phyloP scores from a whole-genome alignment of 2,329 filamentous ascomycete genomes.

The Aspergillus quadricinctus region DNA sequence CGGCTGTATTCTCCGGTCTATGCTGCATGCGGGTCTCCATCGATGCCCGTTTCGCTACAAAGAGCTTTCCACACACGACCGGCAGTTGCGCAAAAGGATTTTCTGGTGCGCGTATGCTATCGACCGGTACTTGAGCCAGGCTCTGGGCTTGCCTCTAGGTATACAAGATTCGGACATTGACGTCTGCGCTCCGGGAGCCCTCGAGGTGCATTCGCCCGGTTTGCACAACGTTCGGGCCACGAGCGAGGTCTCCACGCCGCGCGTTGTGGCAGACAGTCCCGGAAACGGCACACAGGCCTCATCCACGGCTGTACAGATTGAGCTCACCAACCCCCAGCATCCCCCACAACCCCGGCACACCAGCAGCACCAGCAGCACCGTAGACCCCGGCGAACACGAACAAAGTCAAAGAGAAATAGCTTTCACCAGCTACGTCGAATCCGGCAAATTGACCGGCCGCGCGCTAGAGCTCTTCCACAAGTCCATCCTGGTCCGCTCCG shows the following conservation, averaged over 20 bases:
- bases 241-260: background rate
- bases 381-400: slow-evolving; percentile 7
- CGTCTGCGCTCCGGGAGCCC: slow-evolving; percentile 44
- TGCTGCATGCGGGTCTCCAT: slow-evolving; percentile 50
- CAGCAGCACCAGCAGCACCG: too few species aligned
- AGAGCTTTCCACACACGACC: slow-evolving; percentile 40
- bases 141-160: slow-evolving; percentile 37
- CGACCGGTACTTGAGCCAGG: slow-evolving; percentile 39
- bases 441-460: slow-evolving; percentile 36
- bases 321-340: background rate
- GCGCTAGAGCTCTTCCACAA: slow-evolving; percentile 42
- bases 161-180: slow-evolving; percentile 42
- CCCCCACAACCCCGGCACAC: slow-evolving; percentile 5
- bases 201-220: slow-evolving; percentile 36
- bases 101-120: slow-evolving; percentile 42
- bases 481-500: slow-evolving; percentile 38
- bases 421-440: slow-evolving; percentile 37
- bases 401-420: slow-evolving; percentile 26
- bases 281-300: background rate
- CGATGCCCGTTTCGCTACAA: slow-evolving; percentile 50
- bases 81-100: slow-evolving; percentile 39
- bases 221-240: slow-evolving; percentile 2
- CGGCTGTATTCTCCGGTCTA: slow-evolving; percentile 44
- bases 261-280: background rate
- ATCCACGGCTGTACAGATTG: background rate